A percentile compares a stretch with the other conserved stretches of the same genome.
phyloP scores from a whole-genome alignment of 352 stramenopile genomes.

The Plasmopara muralis region DNA sequence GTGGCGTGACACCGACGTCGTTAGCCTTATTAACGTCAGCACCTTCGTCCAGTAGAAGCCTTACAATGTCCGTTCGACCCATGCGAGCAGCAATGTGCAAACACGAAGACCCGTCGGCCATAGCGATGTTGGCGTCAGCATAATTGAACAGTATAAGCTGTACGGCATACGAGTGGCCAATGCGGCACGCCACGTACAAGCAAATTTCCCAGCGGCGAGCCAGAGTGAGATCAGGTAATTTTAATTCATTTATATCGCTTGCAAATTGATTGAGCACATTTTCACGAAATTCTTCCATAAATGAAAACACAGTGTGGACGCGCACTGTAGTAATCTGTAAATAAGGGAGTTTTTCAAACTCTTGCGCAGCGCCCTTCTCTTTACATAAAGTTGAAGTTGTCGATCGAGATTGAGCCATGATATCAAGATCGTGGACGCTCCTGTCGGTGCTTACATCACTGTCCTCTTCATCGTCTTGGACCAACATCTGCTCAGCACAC shows the following conservation, averaged over 20 bases:
- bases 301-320: conserved; percentile 66
- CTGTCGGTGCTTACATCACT: conserved; percentile 6
- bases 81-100: conserved; percentile 69
- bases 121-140: conserved; percentile 47
- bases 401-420: not conserved
- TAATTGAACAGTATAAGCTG: conserved; percentile 75
- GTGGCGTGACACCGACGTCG: conserved; percentile 53
- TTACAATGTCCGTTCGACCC: conserved; percentile 56
- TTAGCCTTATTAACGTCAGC: conserved; percentile 58
- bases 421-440: conserved; percentile 11
- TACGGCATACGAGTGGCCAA: conserved; percentile 66
- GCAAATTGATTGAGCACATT: conserved; percentile 56
- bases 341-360: conserved; percentile 28
- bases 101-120: conserved; percentile 60
- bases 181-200: conserved; percentile 62
- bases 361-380: conserved; percentile 5
- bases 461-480: conserved; percentile 26
- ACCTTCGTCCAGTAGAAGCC: conserved; percentile 56
- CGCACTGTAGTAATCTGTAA: conserved; percentile 54
- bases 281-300: conserved; percentile 78
- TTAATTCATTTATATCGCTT: conserved; percentile 53
- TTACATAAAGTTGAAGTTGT: not conserved
- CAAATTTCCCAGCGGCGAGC: conserved; percentile 66
- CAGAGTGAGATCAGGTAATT: conserved; percentile 34
- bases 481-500: conserved; percentile 42